phyloP scores from a whole-genome alignment of 257 asterid species.

The Jacaranda copaia region DNA sequence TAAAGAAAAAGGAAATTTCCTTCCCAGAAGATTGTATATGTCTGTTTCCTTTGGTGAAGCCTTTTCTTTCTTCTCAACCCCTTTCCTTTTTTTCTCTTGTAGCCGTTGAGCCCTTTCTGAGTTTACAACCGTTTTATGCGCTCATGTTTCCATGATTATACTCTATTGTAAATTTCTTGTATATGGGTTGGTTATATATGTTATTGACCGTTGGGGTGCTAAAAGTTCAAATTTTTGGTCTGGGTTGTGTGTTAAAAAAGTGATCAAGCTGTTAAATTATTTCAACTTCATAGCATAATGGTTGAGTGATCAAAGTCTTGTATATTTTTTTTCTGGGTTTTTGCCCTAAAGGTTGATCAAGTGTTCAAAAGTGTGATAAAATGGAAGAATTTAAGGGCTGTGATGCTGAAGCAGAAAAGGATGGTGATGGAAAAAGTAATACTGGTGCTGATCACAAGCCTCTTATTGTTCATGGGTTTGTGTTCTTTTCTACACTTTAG shows the following conservation, averaged over 20 bases:
- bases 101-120: constrained; percentile 50
- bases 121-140: not conserved
- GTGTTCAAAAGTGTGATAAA: not conserved
- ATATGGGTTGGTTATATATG: not conserved
- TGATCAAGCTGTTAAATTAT: not conserved
- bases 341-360: not conserved
- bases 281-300: not conserved
- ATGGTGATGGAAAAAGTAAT: constrained; percentile 19
- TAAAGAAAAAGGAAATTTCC: not conserved
- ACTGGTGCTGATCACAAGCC: constrained; percentile 38
- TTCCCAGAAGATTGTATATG: constrained; percentile 7
- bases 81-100: constrained; percentile 27
- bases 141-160: constrained; percentile 21
- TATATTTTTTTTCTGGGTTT: constrained; percentile 25
- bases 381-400: constrained; percentile 35
- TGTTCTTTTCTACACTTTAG: constrained; percentile 1
- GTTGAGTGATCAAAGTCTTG: not conserved
- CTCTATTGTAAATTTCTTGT: not conserved
- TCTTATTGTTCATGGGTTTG: constrained; percentile 34
- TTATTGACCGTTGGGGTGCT: constrained; percentile 38
- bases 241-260: not conserved
- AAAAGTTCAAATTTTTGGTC: not conserved
- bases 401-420: constrained; percentile 28
- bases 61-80: constrained; percentile 17
- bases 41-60: constrained; percentile 38